Evolutionary conservation across 2,329 filamentous ascomycete genomes (phyloP).

Genomic region (Coleophoma eucalyptorum): DNA sequence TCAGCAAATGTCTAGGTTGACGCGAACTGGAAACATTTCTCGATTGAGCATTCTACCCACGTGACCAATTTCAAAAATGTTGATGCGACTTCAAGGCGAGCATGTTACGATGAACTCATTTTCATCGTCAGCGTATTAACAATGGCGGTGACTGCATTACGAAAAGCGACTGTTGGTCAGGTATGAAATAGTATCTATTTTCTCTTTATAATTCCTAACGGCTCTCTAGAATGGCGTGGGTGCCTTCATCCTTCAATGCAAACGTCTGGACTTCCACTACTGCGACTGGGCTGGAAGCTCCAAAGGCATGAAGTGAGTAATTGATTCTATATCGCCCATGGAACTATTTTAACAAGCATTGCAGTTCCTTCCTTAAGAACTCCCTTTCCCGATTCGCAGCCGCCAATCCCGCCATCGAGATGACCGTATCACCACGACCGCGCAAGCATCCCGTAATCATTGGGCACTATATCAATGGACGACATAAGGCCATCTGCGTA

Average conservation of each 20-base stretch:
- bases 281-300: conserved; percentile 96
- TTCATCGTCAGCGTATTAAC: conserved; percentile 5
- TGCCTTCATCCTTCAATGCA: conserved; percentile 96
- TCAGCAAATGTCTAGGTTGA: background rate
- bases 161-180: conserved; percentile 48
- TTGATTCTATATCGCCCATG: conserved; percentile 2
- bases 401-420: conserved; percentile 83
- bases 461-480: conserved; percentile 90
- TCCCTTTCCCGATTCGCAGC: conserved; percentile 74
- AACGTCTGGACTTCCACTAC: conserved; percentile 92
- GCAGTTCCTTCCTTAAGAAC: conserved; percentile 76
- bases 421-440: conserved; percentile 87
- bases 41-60: conserved; percentile 1
- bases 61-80: conserved; percentile 2
- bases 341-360: conserved; percentile 1
- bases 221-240: conserved; percentile 81
- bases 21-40: conserved; percentile 6
- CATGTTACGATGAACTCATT: background rate
- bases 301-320: conserved; percentile 81
- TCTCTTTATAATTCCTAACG: too few species aligned
- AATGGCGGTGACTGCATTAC: conserved; percentile 52
- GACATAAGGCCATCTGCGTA: conserved; percentile 81
- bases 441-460: conserved; percentile 83
- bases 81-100: background rate
- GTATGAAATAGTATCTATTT: conserved; percentile 29